Percentiles rank a stretch among this genome's conserved stretches.
phyloP scores from a whole-genome alignment of 805 yeast species.

The Candida sakaeoensis region DNA sequence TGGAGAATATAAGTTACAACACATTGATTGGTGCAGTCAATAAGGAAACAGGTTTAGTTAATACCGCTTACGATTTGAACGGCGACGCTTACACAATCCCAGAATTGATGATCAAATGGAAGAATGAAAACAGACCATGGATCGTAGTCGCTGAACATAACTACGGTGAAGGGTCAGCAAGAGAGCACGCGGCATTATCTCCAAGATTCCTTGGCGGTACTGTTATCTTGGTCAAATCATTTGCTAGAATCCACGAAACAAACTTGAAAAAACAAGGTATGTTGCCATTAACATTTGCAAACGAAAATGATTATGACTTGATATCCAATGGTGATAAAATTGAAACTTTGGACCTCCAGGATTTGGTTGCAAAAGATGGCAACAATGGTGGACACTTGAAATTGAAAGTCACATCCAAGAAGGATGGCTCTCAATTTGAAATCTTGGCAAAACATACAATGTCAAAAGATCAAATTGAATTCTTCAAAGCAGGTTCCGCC shows the following conservation, averaged over 20 bases:
- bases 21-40: constrained; percentile 96
- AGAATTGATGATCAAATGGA: constrained; percentile 96
- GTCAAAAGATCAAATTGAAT: constrained; percentile 94
- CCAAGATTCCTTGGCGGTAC: constrained; percentile 94
- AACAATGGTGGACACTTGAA: constrained; percentile 80
- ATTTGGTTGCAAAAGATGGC: constrained; percentile 77
- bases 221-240: constrained; percentile 84
- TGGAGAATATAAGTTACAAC: constrained; percentile 92
- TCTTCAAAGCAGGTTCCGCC: constrained; percentile 97
- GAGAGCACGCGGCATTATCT: constrained; percentile 97
- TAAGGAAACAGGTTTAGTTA: constrained; percentile 95
- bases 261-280: constrained; percentile 97
- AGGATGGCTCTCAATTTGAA: constrained; percentile 63
- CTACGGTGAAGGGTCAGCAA: constrained; percentile 98
- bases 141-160: constrained; percentile 95
- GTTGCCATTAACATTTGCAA: constrained; percentile 89
- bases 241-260: constrained; percentile 98
- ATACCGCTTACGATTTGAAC: constrained; percentile 81
- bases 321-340: constrained; percentile 73
- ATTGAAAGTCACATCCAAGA: constrained; percentile 64
- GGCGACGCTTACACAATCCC: constrained; percentile 80
- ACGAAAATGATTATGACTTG: constrained; percentile 84
- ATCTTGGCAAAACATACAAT: constrained; percentile 88
- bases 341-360: constrained; percentile 69
- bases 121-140: constrained; percentile 82